phyloP scores from a whole-genome alignment of 2,329 filamentous ascomycete genomes.

The Aspergillus sp. region DNA sequence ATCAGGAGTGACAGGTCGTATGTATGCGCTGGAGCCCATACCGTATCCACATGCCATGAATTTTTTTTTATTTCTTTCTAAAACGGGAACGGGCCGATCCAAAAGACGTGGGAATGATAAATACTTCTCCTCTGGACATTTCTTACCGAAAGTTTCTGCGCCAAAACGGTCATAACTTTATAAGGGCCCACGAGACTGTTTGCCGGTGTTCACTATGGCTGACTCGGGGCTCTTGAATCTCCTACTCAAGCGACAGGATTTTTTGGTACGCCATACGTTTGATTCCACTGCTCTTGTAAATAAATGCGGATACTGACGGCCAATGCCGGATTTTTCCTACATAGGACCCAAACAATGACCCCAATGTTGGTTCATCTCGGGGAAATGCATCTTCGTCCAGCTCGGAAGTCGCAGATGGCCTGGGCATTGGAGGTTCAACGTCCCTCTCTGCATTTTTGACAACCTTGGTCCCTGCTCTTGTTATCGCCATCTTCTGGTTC shows the following conservation, averaged over 20 bases:
- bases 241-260: neutral
- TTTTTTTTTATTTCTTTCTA: neutral
- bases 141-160: neutral
- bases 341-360: slow-evolving; percentile 34
- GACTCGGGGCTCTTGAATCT: neutral
- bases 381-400: slow-evolving; percentile 32
- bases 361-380: slow-evolving; percentile 37
- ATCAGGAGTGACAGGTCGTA: neutral
- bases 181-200: neutral
- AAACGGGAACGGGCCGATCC: neutral
- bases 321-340: neutral
- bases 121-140: neutral
- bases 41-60: neutral
- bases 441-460: slow-evolving; percentile 45
- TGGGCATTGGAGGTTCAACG: slow-evolving; percentile 37
- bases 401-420: slow-evolving; percentile 21
- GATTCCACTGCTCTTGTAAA: neutral
- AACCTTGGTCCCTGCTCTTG: slow-evolving; percentile 42
- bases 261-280: neutral
- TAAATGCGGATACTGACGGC: neutral
- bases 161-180: neutral
- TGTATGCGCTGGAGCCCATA: neutral
- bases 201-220: neutral
- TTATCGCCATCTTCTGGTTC: slow-evolving; percentile 40
- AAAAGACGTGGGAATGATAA: neutral